Evolutionary conservation across 1,139 yeast genomes (phyloP), one percentile per base, ranked within the genome.

Genomic region (Saccharomyces hybrid): DNA sequence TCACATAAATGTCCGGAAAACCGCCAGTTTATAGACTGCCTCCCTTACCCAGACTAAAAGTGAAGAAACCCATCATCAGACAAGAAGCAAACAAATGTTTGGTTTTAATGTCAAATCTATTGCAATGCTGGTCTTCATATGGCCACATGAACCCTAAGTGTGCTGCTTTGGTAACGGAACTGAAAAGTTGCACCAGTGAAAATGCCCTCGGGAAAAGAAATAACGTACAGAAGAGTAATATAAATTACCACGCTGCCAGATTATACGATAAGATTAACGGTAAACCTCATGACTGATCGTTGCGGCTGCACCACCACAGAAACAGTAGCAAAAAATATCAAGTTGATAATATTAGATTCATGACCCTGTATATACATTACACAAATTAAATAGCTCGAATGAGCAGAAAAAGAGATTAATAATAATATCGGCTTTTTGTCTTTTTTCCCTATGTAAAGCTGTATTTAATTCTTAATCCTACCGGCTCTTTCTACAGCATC

Each of bases 51-150:
- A 77, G 86, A 66, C 76, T 88, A 55, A 80, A 83, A 70, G 88
- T 86, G 56, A 84, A 86, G 69, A 82, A 81, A 60, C 83, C 88
- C 29, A 76, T 78, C 38, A 73, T 76, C 57, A 78, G 76, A 60
- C 82, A 80, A 68, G 78, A 76, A 75, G 71, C 82, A 73, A 71
- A 87, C 61, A 84, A 88, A 58, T 90, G 97, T 69, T 72, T 83
- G 59, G 89, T 88, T 54, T 75, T 86, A 60, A 87, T 91, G 93
- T 84, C 95, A 5, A 85, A 88, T 50, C 77, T 91, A 70, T 76
- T 91, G 64, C 88, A 87, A 76, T 91, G 98, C 72, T 91, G 98
- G 98, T 95, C 97, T 4, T 88, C 96, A 32, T 88, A 89, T 73
- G 93, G 95, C 51, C 96, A 89, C 71, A 93, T 93, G 56, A 77